Evolutionary conservation across 352 stramenopile species (phyloP), one percentile per base, ranked within the genome.

Genomic region (Aphanomyces euteiches): DNA sequence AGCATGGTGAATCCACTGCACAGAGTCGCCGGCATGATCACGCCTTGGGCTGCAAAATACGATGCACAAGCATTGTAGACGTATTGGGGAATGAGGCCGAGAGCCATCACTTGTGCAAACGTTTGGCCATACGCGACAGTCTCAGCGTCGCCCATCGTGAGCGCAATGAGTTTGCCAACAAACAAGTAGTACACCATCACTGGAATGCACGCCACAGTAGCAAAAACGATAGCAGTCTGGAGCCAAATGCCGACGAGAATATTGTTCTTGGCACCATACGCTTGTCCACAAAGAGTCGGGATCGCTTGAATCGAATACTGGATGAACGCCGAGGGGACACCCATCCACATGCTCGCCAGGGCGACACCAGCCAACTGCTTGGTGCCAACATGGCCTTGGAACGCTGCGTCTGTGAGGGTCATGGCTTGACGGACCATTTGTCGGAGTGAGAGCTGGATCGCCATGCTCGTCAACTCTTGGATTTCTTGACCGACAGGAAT

Each of bases 191-290:
- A 82, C 45, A 82, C 65, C 72, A 82, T 82, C 70, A 82, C 77
- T 1, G 77, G 77, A 39, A 82, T 77, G 13, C 69, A 66, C 10
- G 71, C 73, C 40, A 78, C 28, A n/a, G 79, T 56, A 15, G 73
- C 75, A 48, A 80, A 76, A 15, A 79, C 45, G 36, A 88, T 72
- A 7, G 72, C 77, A 4, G 78, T 83, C 66, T 84, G 78, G 0
- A 88, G 81, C 81, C 81, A 88, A 39, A 78, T 77, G 28, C 77
- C 77, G 41, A 82, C 72, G 50, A 88, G 75, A 21, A 76, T 73
- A 37, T 79, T 78, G 69, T 88, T 87, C 37, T 76, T 74, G 10
- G 81, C 79, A 39, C 81, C 81, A 41, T 84, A 81, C 7, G 81
- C 81, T 45, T 88, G 81, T 37, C 75, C 79, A 60, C 75, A 85